Evolutionary conservation across 176 grass and related monocot genomes (phyloP), one percentile per base, ranked within the genome.

Genomic region (Canna indica): DNA sequence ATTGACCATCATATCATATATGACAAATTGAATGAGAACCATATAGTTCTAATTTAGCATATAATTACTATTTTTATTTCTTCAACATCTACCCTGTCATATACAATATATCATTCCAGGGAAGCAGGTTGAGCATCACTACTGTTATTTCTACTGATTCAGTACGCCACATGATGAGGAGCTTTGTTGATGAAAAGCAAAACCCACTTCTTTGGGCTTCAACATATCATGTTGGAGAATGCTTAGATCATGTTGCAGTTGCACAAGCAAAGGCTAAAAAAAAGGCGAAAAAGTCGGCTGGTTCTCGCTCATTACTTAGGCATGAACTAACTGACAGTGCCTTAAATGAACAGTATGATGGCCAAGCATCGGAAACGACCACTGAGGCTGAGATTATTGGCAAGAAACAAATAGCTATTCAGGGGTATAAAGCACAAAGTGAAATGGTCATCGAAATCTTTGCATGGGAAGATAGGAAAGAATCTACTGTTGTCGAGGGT

Each of bases 361-460:
- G 58, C 16, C 90, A 76, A 64, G 47, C 67, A 29, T 69, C 60
- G 33, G 77, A 64, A 34, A 42, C 16, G 47, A 33, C 22, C 11
- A 45, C n/a, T 48, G 75, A 64, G 27, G 59, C 64, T 59, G 77
- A 79, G 47, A 57, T 75, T 22, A 88, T 96, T 44, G 82, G 88
- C 45, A 96, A 86, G 78, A 96, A 86, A 44, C 88, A 91, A 75
- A 96, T 96, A 88, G 85, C 91, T 61, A 80, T 96, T 32, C 88
- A 96, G 75, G 91, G 91, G 57, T 96, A 85, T 57, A 96, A 96
- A 74, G 91, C 91, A 76, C 91, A 96, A 74, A 79, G 88, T 44
- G 91, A 96, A 67, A 96, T 96, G 91, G 91, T 96, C 17, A 96
- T 96, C 44, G 88, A 96, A 71, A 91, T 96, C 77, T 88, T 83